Evolutionary conservation across 768 basidiomycete genomes (phyloP), one percentile per base, ranked within the genome.

Genomic region (Pleurotus eryngii): DNA sequence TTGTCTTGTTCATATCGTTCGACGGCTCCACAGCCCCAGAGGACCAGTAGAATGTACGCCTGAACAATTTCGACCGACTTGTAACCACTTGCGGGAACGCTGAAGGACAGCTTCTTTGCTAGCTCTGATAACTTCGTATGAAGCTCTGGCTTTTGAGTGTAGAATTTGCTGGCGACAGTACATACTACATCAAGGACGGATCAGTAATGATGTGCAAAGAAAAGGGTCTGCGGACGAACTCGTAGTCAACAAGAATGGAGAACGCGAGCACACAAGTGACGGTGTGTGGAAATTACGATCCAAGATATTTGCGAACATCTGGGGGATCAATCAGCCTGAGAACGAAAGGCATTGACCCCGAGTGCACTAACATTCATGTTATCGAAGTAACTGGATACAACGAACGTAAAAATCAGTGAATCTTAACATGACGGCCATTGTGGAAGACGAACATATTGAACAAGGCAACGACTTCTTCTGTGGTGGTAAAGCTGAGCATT

Each of bases 1-100:
- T 89, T 86, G 71, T 99, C 96, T 64, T 96, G 93, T 68, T 99
- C 96, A 65, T 93, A 99, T 6, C 95, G 84, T 70, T 98, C 95
- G 18, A 95, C 94, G 3, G 95, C 95, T 18, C 95, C 95, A 63
- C 92, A 88, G 5, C 95, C 93, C 89, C 92, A 98, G 12, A 93
- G 72, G 2, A 89, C 79, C 53, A 98, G 84, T 7, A 99, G 76
- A 17, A 98, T 75, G 70, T 97, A 99, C 0, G 94, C 96, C 67
- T 99, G 95, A 3, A 95, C 92, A 59, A 96, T 93, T 73, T 95
- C 93, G 45, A 94, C 83, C n/a, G 87, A 90, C 71, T 96, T 96
- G 77, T 92, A 94, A 0, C 92, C 92, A 60, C 81, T 79, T 14
- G 89, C 90, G 17, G 92, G 90, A 12, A 93, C 90, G 59, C 78